These are phyloP conservation scores for Pseudocercospora pini-densiflorae DNA, from an alignment of 2,329 filamentous ascomycete species.

Conservation along the genomic window DNA sequence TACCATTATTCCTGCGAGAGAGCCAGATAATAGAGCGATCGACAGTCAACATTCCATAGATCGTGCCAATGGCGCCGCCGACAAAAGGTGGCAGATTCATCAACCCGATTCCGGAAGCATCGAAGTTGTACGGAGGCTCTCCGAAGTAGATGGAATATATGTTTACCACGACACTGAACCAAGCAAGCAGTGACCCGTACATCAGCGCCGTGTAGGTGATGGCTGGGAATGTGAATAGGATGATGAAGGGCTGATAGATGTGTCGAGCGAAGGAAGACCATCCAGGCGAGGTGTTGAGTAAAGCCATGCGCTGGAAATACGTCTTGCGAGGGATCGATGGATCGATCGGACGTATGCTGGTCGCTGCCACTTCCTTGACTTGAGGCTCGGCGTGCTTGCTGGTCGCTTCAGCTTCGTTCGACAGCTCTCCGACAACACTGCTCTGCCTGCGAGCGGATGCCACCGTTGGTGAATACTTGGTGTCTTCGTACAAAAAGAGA, in stretches of 20 bases:
- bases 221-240: conserved; percentile 43
- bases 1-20: conserved; percentile 30
- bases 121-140: conserved; percentile 48
- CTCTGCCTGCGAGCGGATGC: background rate
- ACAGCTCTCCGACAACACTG: background rate
- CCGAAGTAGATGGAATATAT: conserved; percentile 41
- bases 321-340: conserved; percentile 13
- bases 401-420: background rate
- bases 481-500: conserved; percentile 45
- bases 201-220: conserved; percentile 41
- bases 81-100: conserved; percentile 55
- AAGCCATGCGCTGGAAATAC: conserved; percentile 14
- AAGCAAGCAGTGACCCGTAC: conserved; percentile 42
- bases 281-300: conserved; percentile 9
- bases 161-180: conserved; percentile 43
- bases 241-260: conserved; percentile 36
- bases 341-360: conserved; percentile 7
- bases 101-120: conserved; percentile 51
- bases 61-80: conserved; percentile 25
- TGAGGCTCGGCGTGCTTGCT: background rate
- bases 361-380: background rate
- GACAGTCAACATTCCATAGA: conserved; percentile 19
- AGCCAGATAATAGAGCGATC: conserved; percentile 28
- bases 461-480: conserved; percentile 20
- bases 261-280: conserved; percentile 7